Conservation (phyloP, 208 protist species). For the Histomonas meleagridis region DNA sequence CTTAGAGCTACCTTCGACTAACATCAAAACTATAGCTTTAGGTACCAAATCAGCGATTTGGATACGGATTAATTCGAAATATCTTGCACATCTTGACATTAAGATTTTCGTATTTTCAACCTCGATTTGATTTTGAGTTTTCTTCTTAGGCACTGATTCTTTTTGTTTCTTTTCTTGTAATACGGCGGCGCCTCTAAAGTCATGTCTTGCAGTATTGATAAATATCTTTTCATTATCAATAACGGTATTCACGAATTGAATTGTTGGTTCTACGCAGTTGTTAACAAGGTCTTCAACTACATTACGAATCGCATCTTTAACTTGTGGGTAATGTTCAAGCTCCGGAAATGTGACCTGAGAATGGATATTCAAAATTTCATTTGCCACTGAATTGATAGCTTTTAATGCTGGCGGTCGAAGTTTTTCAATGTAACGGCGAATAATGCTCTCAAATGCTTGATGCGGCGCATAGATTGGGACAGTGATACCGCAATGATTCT, state of each 20-base stretch:
- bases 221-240: constrained; percentile 38
- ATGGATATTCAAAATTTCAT: constrained; percentile 23
- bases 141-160: neutral
- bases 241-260: constrained; percentile 3
- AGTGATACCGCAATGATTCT: neutral
- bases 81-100: neutral
- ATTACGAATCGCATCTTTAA: neutral
- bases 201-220: constrained; percentile 24
- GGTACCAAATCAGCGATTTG: constrained; percentile 13
- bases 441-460: neutral
- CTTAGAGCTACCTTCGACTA: neutral
- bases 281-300: constrained; percentile 29
- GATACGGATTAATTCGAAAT: neutral
- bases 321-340: neutral
- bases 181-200: constrained; percentile 11
- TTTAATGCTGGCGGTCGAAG: constrained; percentile 29
- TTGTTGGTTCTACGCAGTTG: neutral
- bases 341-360: neutral
- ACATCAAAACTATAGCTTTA: constrained; percentile 24
- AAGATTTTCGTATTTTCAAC: neutral
- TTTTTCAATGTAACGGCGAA: constrained; percentile 11
- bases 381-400: neutral
- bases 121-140: neutral
- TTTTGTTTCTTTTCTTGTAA: neutral
- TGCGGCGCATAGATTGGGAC: neutral